Conservation (phyloP, 2,329 filamentous ascomycete species). For the Metarhizium brunneum region DNA sequence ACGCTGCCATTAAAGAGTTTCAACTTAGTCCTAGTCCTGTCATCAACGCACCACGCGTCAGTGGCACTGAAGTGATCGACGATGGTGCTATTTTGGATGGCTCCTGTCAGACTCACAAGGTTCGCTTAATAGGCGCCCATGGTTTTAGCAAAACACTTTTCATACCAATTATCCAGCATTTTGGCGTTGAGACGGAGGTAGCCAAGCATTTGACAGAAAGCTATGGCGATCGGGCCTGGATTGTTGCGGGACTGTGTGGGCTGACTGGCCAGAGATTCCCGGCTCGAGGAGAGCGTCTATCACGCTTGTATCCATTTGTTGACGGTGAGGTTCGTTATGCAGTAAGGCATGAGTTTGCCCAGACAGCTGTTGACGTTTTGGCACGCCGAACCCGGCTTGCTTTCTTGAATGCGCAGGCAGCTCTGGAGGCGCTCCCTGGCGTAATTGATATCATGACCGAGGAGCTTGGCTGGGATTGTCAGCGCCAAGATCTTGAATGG, state of each 20-base stretch:
- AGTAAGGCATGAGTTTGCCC: conserved; percentile 78
- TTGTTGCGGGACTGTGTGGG: conserved; percentile 69
- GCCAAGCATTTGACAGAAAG: conserved; percentile 79
- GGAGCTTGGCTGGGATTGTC: conserved; percentile 69
- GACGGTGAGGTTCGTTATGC: conserved; percentile 89
- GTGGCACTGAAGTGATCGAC: conserved; percentile 59
- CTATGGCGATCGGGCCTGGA: conserved; percentile 90
- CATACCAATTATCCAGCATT: conserved; percentile 92
- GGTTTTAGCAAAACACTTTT: conserved; percentile 84
- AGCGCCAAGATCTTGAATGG: conserved; percentile 73
- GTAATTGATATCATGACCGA: conserved; percentile 85
- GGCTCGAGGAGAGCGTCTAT: conserved; percentile 71
- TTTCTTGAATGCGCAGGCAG: conserved; percentile 86
- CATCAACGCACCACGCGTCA: conserved; percentile 54
- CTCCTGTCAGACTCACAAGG: conserved; percentile 72
- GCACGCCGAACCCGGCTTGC: conserved; percentile 76
- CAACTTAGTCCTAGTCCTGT: conserved; percentile 48
- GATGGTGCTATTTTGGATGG: conserved; percentile 58
- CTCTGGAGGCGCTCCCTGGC: conserved; percentile 72
- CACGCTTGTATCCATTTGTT: conserved; percentile 76
- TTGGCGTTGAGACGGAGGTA: conserved; percentile 83
- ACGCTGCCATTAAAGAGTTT: conserved; percentile 66
- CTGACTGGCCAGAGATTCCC: conserved; percentile 75
- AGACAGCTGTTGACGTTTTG: conserved; percentile 81
- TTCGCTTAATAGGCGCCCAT: conserved; percentile 74